Conservation (phyloP, 768 basidiomycete genomes). For the Scleroderma citrinum region DNA sequence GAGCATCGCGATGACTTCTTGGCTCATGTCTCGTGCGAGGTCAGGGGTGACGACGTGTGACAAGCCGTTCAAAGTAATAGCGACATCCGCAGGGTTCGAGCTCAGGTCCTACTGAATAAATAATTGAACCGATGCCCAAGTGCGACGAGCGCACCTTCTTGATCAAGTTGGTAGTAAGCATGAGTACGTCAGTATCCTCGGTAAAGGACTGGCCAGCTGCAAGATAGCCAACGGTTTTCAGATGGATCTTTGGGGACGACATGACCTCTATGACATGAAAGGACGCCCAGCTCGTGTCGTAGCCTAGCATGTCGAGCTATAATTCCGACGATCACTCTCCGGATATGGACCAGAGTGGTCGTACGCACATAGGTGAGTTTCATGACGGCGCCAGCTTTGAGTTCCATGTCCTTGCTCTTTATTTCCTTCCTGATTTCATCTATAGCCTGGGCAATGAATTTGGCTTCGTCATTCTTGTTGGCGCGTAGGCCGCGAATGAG, state of each 20-base stretch:
- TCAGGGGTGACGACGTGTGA: slow-evolving; percentile 81
- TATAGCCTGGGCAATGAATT: slow-evolving; percentile 89
- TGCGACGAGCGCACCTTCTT: slow-evolving; percentile 65
- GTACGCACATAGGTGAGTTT: slow-evolving; percentile 92
- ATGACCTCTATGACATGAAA: slow-evolving; percentile 98
- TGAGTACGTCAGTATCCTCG: slow-evolving; percentile 93
- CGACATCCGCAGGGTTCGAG: slow-evolving; percentile 68
- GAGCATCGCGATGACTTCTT: slow-evolving; percentile 79
- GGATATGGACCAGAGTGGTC: background rate
- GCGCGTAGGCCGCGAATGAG: slow-evolving; percentile 93
- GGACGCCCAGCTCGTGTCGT: slow-evolving; percentile 92
- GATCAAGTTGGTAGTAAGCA: slow-evolving; percentile 91
- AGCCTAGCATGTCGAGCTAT: slow-evolving; percentile 96
- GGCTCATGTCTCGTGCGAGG: slow-evolving; percentile 84
- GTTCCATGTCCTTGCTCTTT: slow-evolving; percentile 90
- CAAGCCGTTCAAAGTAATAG: slow-evolving; percentile 75
- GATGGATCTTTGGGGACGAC: slow-evolving; percentile 86
- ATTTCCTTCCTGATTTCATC: slow-evolving; percentile 92
- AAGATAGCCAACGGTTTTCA: slow-evolving; percentile 94
- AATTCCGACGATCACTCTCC: slow-evolving; percentile 9
- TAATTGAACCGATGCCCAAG: slow-evolving; percentile 3
- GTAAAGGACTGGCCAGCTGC: slow-evolving; percentile 89
- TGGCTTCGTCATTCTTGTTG: slow-evolving; percentile 89
- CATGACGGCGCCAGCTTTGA: slow-evolving; percentile 91
- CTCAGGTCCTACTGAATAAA: slow-evolving; percentile 59